Evolutionary conservation across 2,329 filamentous ascomycete genomes (phyloP).

Genomic region (Clonostachys rosea): DNA sequence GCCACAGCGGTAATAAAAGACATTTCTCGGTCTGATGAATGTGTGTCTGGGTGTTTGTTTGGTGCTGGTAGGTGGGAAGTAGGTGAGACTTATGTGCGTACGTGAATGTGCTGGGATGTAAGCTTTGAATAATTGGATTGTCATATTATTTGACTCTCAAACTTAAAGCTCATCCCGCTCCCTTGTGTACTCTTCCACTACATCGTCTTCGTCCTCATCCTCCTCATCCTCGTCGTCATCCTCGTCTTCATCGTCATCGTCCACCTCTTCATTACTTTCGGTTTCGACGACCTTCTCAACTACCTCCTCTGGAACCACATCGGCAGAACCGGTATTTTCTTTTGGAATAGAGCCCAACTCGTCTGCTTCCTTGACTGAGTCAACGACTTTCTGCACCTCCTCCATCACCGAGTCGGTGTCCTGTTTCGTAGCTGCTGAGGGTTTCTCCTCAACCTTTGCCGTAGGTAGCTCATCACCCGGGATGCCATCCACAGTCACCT

Average conservation of each 20-base stretch:
- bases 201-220: conserved; percentile 14
- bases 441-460: conserved; percentile 31
- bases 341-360: no score
- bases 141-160: neutral
- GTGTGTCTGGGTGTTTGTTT: neutral
- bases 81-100: no score
- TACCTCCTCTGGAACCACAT: no score
- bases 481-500: conserved; percentile 22
- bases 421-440: conserved; percentile 5
- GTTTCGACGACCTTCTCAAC: no score
- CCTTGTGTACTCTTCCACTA: conserved; percentile 16
- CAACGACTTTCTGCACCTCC: conserved; percentile 50
- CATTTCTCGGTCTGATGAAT: neutral
- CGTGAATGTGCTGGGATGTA: no score
- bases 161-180: conserved; percentile 31
- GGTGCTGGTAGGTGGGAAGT: neutral
- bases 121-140: neutral
- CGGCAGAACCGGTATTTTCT: no score
- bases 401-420: conserved; percentile 39
- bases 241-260: conserved; percentile 8
- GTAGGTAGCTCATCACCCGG: conserved; percentile 42
- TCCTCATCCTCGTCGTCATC: conserved; percentile 12
- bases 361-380: conserved; percentile 8
- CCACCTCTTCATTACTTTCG: conserved; percentile 21
- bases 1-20: conserved; percentile 19